Conservation (phyloP, 768 basidiomycete genomes). For the Cytidiella melzeri region DNA sequence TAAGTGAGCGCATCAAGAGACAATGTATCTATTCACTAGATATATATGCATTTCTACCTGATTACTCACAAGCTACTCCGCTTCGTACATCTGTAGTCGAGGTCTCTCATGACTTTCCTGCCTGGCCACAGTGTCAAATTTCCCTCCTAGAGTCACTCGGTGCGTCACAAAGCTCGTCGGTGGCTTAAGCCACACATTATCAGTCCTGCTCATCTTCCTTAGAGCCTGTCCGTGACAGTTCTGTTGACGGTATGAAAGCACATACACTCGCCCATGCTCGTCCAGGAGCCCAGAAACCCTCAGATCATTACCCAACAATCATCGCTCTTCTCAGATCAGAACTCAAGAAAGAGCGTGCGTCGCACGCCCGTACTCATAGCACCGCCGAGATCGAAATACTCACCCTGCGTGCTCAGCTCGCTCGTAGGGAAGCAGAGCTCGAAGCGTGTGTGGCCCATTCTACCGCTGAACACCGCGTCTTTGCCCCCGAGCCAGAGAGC, state of each 20-base stretch:
- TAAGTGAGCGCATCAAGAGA: conserved; percentile 24
- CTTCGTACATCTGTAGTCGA: conserved; percentile 32
- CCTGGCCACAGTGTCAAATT: conserved; percentile 43
- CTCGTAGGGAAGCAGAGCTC: conserved; percentile 52
- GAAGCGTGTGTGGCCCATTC: conserved; percentile 32
- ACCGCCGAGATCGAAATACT: conserved; percentile 36
- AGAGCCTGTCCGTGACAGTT: too few relatives aligned
- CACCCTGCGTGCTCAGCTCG: conserved; percentile 46
- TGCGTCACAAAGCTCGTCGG: too few relatives aligned
- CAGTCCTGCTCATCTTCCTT: too few relatives aligned
- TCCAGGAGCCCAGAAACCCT: not conserved
- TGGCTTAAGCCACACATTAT: too few relatives aligned
- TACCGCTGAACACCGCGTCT: too few relatives aligned
- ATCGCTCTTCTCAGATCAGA: conserved; percentile 37
- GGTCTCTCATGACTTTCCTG: conserved; percentile 35
- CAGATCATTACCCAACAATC: conserved; percentile 26
- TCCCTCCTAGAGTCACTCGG: conserved; percentile 36
- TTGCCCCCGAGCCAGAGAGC: too few relatives aligned
- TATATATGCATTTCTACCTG: not conserved
- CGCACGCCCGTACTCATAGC: conserved; percentile 35
- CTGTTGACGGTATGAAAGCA: too few relatives aligned
- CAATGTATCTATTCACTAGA: not conserved
- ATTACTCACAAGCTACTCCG: not conserved
- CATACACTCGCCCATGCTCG: conserved; percentile 2
- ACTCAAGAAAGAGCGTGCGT: conserved; percentile 38